Percentiles rank a stretch among this genome's conserved stretches.
These are phyloP conservation scores for Cnidoscolus chayamansa DNA, from an alignment of 441 rosid species.

Conservation along the genomic window DNA sequence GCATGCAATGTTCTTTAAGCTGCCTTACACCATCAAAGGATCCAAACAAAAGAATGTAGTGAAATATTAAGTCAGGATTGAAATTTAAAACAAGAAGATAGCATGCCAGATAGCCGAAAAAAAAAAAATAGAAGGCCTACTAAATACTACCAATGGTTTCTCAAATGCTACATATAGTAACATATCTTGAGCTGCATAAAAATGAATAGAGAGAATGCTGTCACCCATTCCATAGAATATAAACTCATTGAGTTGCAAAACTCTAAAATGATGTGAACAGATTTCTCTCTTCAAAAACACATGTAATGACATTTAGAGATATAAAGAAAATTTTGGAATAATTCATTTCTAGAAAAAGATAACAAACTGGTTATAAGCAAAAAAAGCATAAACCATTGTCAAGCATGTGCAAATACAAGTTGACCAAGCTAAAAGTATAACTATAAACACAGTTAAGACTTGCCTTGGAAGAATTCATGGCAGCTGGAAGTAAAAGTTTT, in stretches of 20 bases:
- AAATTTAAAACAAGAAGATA: neutral
- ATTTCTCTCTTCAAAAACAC: neutral
- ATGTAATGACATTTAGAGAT: neutral
- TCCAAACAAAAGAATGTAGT: neutral
- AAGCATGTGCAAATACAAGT: neutral
- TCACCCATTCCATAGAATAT: neutral
- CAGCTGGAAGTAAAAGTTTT: conserved; percentile 84
- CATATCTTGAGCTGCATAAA: neutral
- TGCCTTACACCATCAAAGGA: neutral
- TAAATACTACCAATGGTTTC: neutral
- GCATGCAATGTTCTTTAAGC: neutral
- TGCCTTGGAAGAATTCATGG: conserved; percentile 96
- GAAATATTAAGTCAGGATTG: neutral
- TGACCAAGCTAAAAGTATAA: neutral
- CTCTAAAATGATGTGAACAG: neutral
- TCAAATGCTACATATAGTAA: neutral
- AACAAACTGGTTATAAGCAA: neutral
- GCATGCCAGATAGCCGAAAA: neutral
- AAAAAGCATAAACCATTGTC: neutral
- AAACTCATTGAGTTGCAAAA: neutral
- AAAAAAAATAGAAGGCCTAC: neutral
- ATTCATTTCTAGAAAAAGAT: neutral
- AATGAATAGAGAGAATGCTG: neutral
- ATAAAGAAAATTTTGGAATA: neutral
- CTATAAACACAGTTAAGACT: conserved; percentile 25